These are phyloP conservation scores for Fusarium liriodendri DNA, from an alignment of 2,329 filamentous ascomycete species.

Conservation along the genomic window DNA sequence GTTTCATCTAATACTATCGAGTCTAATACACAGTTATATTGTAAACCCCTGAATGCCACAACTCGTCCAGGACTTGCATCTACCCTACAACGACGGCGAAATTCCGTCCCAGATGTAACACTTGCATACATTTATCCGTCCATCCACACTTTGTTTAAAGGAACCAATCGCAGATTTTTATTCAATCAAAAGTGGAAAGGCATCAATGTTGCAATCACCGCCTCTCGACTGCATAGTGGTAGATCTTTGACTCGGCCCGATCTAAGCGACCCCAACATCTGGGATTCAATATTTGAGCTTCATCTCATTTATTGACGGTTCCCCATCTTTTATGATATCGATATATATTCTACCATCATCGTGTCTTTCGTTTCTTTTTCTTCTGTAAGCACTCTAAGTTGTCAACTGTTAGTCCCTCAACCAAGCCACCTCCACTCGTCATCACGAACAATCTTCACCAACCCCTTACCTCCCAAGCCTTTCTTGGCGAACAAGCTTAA, in stretches of 20 bases:
- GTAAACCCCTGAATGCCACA: neutral
- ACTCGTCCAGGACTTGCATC: neutral
- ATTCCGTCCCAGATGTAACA: neutral
- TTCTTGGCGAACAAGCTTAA: neutral
- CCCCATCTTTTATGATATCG: neutral
- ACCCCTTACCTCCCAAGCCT: neutral
- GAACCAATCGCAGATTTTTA: neutral
- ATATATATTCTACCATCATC: neutral
- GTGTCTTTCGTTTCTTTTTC: neutral
- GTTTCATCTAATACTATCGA: neutral
- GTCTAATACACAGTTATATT: neutral
- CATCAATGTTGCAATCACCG: neutral
- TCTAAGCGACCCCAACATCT: neutral
- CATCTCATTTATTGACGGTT: neutral
- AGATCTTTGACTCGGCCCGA: neutral
- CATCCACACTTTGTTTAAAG: neutral
- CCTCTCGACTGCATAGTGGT: neutral
- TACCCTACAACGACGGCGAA: neutral
- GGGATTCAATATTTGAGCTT: neutral
- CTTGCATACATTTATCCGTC: neutral
- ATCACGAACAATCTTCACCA: neutral
- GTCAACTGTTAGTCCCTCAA: neutral
- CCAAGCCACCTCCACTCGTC: neutral
- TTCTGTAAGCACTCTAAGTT: neutral
- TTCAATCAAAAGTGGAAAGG: neutral